Evolutionary conservation across 306 rosid genomes (phyloP).

Genomic region (Hippophae gyantsensis): DNA sequence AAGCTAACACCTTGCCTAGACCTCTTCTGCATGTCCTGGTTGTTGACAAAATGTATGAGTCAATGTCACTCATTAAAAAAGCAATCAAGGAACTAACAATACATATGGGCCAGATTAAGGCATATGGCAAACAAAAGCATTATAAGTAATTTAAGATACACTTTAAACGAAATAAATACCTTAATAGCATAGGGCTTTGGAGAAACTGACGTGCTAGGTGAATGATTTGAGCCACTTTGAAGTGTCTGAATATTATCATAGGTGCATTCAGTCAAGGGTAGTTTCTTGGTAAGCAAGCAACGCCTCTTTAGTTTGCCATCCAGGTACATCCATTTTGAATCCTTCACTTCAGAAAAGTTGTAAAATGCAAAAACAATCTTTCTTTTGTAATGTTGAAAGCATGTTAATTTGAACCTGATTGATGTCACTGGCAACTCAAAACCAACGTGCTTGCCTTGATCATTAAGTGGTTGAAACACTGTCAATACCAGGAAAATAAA

Average conservation of each 20-base stretch:
- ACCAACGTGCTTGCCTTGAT: slow-evolving; percentile 37
- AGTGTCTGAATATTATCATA: slow-evolving; percentile 74
- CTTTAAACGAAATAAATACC: slow-evolving; percentile 32
- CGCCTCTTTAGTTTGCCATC: slow-evolving; percentile 56
- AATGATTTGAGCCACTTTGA: slow-evolving; percentile 44
- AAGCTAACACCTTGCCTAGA: slow-evolving; percentile 42
- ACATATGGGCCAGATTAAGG: slow-evolving; percentile 11
- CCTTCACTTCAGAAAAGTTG: slow-evolving; percentile 49
- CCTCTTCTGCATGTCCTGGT: slow-evolving; percentile 47
- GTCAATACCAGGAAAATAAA: slow-evolving; percentile 49
- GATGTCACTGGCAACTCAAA: slow-evolving; percentile 71
- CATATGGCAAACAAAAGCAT: background rate
- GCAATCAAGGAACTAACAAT: slow-evolving; percentile 7
- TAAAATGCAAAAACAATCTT: slow-evolving; percentile 67
- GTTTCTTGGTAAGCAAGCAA: slow-evolving; percentile 63
- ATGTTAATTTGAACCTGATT: slow-evolving; percentile 66
- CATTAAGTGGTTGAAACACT: slow-evolving; percentile 42
- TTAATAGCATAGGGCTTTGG: slow-evolving; percentile 33
- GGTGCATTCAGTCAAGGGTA: slow-evolving; percentile 76
- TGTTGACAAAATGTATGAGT: slow-evolving; percentile 18
- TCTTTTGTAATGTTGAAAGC: slow-evolving; percentile 41
- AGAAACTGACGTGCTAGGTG: slow-evolving; percentile 20
- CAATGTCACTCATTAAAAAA: slow-evolving; percentile 15
- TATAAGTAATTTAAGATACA: background rate
- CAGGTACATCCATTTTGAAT: slow-evolving; percentile 60